Evolutionary conservation across 2,329 filamentous ascomycete species (phyloP).

Genomic region (Sclerotinia trifoliorum): DNA sequence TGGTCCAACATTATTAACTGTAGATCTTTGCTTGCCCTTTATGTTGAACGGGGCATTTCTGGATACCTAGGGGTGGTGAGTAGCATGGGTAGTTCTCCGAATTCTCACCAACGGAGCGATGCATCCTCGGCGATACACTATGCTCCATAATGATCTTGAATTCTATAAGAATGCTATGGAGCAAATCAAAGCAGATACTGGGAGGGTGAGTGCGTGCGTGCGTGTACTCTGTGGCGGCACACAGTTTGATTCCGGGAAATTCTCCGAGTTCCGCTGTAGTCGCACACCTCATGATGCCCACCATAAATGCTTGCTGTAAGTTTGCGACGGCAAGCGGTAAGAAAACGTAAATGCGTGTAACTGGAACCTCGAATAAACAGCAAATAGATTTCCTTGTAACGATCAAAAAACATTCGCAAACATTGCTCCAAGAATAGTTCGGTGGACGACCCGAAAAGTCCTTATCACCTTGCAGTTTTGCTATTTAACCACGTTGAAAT

Average conservation of each 20-base stretch:
- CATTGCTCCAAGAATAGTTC: constrained; percentile 12
- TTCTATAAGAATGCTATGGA: neutral
- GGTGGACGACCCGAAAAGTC: neutral
- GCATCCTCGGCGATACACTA: constrained; percentile 1
- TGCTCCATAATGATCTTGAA: neutral
- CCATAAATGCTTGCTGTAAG: constrained; percentile 13
- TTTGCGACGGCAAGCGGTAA: constrained; percentile 21
- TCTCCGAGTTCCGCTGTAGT: constrained; percentile 17
- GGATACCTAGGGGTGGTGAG: neutral
- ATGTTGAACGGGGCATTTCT: neutral
- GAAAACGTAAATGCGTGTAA: constrained; percentile 19
- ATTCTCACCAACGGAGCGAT: constrained; percentile 2
- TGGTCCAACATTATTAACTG: constrained; percentile 1
- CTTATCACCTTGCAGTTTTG: neutral
- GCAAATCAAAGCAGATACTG: neutral
- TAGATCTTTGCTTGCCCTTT: constrained; percentile 19
- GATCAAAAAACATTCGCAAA: constrained; percentile 4
- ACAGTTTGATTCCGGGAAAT: constrained; percentile 19
- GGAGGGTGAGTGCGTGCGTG: neutral
- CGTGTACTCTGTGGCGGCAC: constrained; percentile 1
- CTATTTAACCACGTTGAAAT: constrained; percentile 3
- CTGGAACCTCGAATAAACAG: constrained; percentile 11
- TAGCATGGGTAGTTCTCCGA: constrained; percentile 20
- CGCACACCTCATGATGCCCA: constrained; percentile 2
- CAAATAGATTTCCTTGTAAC: constrained; percentile 1